Base-by-base conservation (phyloP, 768 basidiomycete genomes). In the Leccinum incarnatum region DNA sequence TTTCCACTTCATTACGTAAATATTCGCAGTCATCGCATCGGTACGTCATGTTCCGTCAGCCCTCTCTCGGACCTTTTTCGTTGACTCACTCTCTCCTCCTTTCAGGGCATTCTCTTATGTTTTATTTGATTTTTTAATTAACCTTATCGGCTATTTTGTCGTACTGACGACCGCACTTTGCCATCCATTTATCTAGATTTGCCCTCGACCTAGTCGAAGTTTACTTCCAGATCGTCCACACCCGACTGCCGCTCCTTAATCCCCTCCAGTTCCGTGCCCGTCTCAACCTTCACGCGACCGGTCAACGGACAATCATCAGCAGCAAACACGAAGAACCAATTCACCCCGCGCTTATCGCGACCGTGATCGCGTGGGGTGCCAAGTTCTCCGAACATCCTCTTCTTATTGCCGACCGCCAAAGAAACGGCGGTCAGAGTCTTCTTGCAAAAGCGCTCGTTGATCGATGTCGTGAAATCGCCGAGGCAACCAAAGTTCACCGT, bases 131-230 rank as follows among this genome's bases (percentile, higher is more conserved):
- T 66, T 67, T 29, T 55, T 61, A 64, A 65, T 59, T 69, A 70
- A 55, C 67, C 64, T 65, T 69, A 71, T 74, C 67, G 55, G 60
- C 62, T 55, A 36, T 50, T 50, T 54, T 52, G 42, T 57, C 19
- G 40, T 55, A 40, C 57, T 61, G 32, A 63, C 64, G 55, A 55
- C 57, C 66, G 54, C 29, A 55, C 30, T 56, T 51, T 59, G 40
- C 60, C 48, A 19, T 15, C n/a, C 19, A 45, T 12, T 10, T 15
- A 59, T 66, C 42, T 57, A 97, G 95, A 74, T 91, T 98, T 68
- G 89, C 93, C 3, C 84, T 89, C 54, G 94, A 98, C 75, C 87
- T 97, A 54, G 87, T 96, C 68, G 93, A 97, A 75, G 93, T 95
- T 48, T 98, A 88, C 76, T 95, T 96, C 72, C 92, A 95, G 73